phyloP scores from a whole-genome alignment of 2,329 filamentous ascomycete genomes.

The Neocucurbitaria cava region DNA sequence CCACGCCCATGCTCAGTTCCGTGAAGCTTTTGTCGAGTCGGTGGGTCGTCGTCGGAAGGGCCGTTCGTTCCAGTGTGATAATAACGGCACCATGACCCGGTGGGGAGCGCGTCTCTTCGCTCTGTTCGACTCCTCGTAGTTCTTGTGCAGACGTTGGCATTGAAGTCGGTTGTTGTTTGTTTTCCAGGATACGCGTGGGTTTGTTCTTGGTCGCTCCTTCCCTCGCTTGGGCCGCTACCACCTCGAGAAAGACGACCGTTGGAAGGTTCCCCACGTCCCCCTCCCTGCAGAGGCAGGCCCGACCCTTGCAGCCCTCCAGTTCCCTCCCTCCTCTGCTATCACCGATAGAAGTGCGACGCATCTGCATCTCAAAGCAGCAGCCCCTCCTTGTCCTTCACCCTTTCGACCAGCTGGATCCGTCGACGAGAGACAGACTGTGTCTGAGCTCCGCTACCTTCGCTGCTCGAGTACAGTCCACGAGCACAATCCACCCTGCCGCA shows the following conservation, averaged over 20 bases:
- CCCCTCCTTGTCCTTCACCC: conserved; percentile 19
- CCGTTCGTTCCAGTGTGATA: conserved; percentile 19
- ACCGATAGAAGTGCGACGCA: conserved; percentile 20
- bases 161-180: not conserved
- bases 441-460: conserved; percentile 24
- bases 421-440: conserved; percentile 37
- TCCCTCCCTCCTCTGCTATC: conserved; percentile 17
- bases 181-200: conserved; percentile 6
- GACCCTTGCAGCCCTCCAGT: conserved; percentile 39
- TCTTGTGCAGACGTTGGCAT: not conserved
- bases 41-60: conserved; percentile 17
- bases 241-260: conserved; percentile 33
- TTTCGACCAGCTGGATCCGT: conserved; percentile 13
- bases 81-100: conserved; percentile 14
- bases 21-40: conserved; percentile 18
- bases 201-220: conserved; percentile 25
- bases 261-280: conserved; percentile 29
- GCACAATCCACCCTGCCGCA: conserved; percentile 12
- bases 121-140: conserved; percentile 2
- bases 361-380: conserved; percentile 15
- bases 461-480: conserved; percentile 10
- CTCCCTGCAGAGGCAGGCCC: conserved; percentile 35
- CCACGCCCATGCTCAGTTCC: conserved; percentile 17
- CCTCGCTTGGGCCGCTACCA: conserved; percentile 31
- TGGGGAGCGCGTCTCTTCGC: not conserved